These are phyloP conservation scores for Microcera coccophila DNA, from an alignment of 2,329 filamentous ascomycete genomes.

Conservation along the genomic window DNA sequence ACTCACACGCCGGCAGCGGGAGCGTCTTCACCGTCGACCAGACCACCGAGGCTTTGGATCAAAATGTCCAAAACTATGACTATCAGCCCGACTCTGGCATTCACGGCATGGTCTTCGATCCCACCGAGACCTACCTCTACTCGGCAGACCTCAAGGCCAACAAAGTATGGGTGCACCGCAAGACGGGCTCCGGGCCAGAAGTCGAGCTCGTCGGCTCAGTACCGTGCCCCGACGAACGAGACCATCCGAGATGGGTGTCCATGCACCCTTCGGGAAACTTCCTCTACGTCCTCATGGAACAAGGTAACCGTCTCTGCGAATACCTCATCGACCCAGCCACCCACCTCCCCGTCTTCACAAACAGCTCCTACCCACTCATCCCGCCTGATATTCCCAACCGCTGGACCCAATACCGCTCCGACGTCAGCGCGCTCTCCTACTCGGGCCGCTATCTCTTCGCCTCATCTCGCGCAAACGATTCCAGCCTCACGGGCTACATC, in stretches of 20 bases:
- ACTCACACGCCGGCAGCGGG: constrained; percentile 76
- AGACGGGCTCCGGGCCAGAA: constrained; percentile 30
- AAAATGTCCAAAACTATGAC: constrained; percentile 68
- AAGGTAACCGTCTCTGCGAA: constrained; percentile 77
- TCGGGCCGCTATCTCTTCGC: constrained; percentile 77
- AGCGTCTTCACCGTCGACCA: constrained; percentile 66
- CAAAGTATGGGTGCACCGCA: constrained; percentile 78
- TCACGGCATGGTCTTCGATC: constrained; percentile 79
- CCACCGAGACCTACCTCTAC: constrained; percentile 70
- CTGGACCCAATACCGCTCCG: constrained; percentile 70
- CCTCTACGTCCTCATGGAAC: constrained; percentile 84
- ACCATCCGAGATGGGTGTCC: constrained; percentile 86
- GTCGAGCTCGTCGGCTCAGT: constrained; percentile 69
- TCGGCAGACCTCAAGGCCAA: constrained; percentile 74
- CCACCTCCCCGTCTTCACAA: constrained; percentile 73
- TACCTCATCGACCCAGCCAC: constrained; percentile 74
- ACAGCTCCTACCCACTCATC: constrained; percentile 72
- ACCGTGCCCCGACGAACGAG: constrained; percentile 64
- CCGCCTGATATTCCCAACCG: constrained; percentile 61
- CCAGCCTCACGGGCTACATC: constrained; percentile 75
- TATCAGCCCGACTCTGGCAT: constrained; percentile 69
- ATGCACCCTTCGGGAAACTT: constrained; percentile 75
- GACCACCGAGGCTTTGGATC: constrained; percentile 51
- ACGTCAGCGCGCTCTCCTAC: constrained; percentile 71
- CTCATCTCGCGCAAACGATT: constrained; percentile 73